Conservation (phyloP, 495 filamentous ascomycete genomes). For the Daldinia loculata region DNA sequence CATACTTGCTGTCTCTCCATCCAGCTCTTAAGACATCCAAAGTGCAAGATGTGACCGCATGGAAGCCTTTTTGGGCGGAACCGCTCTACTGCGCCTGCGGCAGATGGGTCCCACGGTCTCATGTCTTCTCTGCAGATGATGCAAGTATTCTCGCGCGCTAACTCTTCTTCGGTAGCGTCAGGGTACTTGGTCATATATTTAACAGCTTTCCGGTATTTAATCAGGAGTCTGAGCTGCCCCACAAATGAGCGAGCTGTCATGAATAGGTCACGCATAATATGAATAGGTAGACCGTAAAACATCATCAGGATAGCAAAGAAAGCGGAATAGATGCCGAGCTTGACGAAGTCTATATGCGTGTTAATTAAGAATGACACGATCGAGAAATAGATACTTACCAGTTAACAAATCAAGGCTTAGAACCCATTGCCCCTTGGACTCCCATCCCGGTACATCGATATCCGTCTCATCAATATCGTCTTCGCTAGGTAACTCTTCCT, state of each 20-base stretch:
- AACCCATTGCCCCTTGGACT: conserved; percentile 92
- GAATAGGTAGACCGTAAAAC: conserved; percentile 94
- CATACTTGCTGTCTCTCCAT: conserved; percentile 98
- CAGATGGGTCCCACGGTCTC: conserved; percentile 71
- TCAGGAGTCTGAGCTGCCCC: conserved; percentile 84
- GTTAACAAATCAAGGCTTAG: conserved; percentile 88
- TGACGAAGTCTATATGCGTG: conserved; percentile 75
- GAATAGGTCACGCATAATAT: conserved; percentile 94
- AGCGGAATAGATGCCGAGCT: conserved; percentile 83
- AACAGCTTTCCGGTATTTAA: conserved; percentile 87
- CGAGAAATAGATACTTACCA: conserved; percentile 56
- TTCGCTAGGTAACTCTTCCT: conserved; percentile 67
- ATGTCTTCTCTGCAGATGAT: conserved; percentile 99
- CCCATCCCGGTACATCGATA: conserved; percentile 94
- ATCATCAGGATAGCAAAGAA: conserved; percentile 94
- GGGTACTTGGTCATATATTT: conserved; percentile 91
- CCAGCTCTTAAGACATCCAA: conserved; percentile 94
- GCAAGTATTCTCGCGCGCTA: conserved; percentile 86
- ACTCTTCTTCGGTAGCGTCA: conserved; percentile 88
- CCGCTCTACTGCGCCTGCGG: conserved; percentile 71
- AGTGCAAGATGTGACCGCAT: conserved; percentile 94
- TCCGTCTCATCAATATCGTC: conserved; percentile 91
- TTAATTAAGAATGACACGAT: conserved; percentile 29
- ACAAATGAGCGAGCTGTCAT: conserved; percentile 91
- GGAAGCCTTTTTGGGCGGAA: conserved; percentile 93